These are phyloP conservation scores for Candida pini DNA, from an alignment of 805 yeast genomes.

Conservation along the genomic window DNA sequence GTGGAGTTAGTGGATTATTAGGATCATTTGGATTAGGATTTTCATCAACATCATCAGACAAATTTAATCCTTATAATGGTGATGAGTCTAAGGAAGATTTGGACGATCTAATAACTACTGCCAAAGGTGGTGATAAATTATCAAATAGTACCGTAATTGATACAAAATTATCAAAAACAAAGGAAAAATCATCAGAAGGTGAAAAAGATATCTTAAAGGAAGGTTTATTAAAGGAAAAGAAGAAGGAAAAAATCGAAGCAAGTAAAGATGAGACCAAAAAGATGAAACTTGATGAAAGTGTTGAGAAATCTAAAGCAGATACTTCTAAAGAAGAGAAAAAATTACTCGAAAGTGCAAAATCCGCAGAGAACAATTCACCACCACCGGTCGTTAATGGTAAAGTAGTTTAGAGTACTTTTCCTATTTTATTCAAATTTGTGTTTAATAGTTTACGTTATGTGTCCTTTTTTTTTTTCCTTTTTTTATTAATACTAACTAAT, in stretches of 20 bases:
- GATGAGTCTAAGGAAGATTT: conserved; percentile 14
- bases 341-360: too few relatives aligned
- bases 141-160: too few relatives aligned
- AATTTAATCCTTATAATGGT: too few relatives aligned
- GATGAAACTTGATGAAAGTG: conserved; percentile 2
- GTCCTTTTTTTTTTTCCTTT: neutral
- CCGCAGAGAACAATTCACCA: too few relatives aligned
- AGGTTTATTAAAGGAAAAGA: conserved; percentile 8
- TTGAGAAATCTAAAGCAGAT: neutral
- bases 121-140: neutral
- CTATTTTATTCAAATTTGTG: neutral
- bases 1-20: conserved; percentile 11
- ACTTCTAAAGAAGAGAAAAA: too few relatives aligned
- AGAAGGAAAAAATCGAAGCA: conserved; percentile 2
- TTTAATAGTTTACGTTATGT: neutral
- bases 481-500: neutral
- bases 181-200: neutral
- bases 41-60: too few relatives aligned
- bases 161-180: too few relatives aligned
- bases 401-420: too few relatives aligned
- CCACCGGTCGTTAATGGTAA: too few relatives aligned
- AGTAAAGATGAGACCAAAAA: conserved; percentile 2
- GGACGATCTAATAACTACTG: conserved; percentile 3
- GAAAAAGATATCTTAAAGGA: conserved; percentile 7
- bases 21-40: conserved; percentile 14